A percentile compares a stretch with the other conserved stretches of the same genome.
Evolutionary conservation across 2,329 filamentous ascomycete genomes (phyloP).

Genomic region (Cercospora berteroae): DNA sequence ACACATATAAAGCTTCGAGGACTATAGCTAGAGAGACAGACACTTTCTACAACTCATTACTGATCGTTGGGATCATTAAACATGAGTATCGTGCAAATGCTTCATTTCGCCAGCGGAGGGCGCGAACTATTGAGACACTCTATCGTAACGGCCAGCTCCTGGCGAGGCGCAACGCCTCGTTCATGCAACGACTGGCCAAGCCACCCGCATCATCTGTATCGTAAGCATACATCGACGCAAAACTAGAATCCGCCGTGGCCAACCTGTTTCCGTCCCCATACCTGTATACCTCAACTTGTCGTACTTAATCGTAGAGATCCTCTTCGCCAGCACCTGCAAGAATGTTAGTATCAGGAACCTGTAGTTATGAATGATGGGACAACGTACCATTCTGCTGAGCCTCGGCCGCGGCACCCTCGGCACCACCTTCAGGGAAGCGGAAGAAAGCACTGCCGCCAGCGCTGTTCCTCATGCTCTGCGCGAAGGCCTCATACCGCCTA

Average conservation of each 20-base stretch:
- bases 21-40: not conserved
- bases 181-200: conserved; percentile 5
- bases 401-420: conserved; percentile 41
- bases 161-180: conserved; percentile 15
- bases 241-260: conserved; percentile 6
- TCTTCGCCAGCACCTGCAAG: conserved; percentile 87
- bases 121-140: conserved; percentile 24
- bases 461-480: conserved; percentile 98
- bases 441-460: conserved; percentile 88
- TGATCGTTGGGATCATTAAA: not conserved
- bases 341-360: conserved; percentile 20
- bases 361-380: not conserved
- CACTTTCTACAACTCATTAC: not conserved
- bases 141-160: conserved; percentile 14
- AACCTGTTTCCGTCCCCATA: conserved; percentile 11
- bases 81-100: not conserved
- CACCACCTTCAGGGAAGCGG: conserved; percentile 76
- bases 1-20: not conserved
- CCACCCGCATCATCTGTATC: conserved; percentile 1
- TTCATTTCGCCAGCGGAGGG: conserved; percentile 10
- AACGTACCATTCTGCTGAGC: conserved; percentile 40
- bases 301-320: conserved; percentile 83
- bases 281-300: conserved; percentile 4
- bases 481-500: conserved; percentile 95
- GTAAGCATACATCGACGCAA: conserved; percentile 13